Conservation (phyloP, 768 basidiomycete genomes). For the Neoboletus magnificus region DNA sequence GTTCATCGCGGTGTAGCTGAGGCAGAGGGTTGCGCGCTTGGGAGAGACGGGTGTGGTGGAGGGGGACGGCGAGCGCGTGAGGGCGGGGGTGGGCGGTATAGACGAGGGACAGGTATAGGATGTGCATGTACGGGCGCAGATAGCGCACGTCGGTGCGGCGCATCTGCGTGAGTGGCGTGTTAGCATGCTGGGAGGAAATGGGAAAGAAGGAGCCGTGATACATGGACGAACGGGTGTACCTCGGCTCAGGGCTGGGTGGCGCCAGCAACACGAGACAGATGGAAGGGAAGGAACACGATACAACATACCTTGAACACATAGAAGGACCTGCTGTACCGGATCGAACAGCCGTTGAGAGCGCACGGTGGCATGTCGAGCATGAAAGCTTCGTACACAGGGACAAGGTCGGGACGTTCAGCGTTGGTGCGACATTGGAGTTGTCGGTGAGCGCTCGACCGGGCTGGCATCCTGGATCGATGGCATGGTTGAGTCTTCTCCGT, state of each 20-base stretch:
- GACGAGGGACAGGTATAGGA: slow-evolving; percentile 31
- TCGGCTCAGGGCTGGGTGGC: neutral
- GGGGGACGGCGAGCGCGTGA: slow-evolving; percentile 33
- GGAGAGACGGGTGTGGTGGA: slow-evolving; percentile 26
- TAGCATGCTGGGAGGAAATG: neutral
- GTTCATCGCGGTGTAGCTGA: slow-evolving; percentile 24
- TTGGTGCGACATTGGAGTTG: slow-evolving; percentile 17
- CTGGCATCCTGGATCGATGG: slow-evolving; percentile 13
- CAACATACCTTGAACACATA: slow-evolving; percentile 25
- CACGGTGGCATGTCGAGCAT: slow-evolving; percentile 32
- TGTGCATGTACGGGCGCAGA: slow-evolving; percentile 39
- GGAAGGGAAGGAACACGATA: neutral
- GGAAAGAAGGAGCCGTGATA: neutral
- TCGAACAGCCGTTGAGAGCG: slow-evolving; percentile 19
- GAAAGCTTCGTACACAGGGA: slow-evolving; percentile 15
- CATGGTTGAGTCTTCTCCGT: slow-evolving; percentile 25
- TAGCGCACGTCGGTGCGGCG: slow-evolving; percentile 31
- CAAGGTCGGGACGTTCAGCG: neutral
- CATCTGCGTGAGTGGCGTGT: slow-evolving; percentile 25
- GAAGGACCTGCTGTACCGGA: slow-evolving; percentile 9
- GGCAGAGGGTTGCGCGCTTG: slow-evolving; percentile 26
- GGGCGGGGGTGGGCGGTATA: slow-evolving; percentile 36
- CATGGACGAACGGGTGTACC: neutral
- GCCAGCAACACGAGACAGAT: neutral
- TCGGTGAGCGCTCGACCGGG: slow-evolving; percentile 15